Evolutionary conservation across 1,284 basidiomycete species (phyloP).

Genomic region (Ustilago shanxiensis): DNA sequence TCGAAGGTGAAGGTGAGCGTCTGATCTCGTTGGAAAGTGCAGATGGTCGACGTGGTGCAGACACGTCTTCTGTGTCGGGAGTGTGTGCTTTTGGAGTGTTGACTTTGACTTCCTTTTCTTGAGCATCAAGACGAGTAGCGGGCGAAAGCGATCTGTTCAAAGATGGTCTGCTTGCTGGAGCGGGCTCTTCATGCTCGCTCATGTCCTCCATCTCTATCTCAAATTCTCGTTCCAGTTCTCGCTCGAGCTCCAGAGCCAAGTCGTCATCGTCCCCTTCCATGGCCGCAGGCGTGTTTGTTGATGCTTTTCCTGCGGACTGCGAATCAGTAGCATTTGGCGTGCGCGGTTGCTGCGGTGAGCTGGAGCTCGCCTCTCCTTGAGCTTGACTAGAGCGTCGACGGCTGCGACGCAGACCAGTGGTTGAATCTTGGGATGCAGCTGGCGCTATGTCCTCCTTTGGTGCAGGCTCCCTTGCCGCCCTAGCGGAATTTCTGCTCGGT

Average conservation of each 20-base stretch:
- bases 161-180: background rate
- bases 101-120: conserved; percentile 20
- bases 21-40: background rate
- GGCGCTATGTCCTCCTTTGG: background rate
- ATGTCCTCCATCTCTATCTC: conserved; percentile 32
- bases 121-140: conserved; percentile 25
- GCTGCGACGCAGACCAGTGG: conserved; percentile 25
- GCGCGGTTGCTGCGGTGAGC: background rate
- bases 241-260: conserved; percentile 43
- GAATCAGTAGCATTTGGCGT: background rate
- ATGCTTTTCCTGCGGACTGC: background rate
- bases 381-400: conserved; percentile 37
- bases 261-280: conserved; percentile 35
- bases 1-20: conserved; percentile 8
- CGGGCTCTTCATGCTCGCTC: conserved; percentile 3
- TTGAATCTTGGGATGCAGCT: conserved; percentile 5
- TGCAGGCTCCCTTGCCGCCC: conserved; percentile 5
- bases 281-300: background rate
- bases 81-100: conserved; percentile 43
- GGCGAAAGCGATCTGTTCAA: conserved; percentile 25
- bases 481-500: background rate
- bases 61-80: conserved; percentile 20
- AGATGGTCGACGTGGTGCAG: background rate
- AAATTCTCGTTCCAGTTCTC: conserved; percentile 41
- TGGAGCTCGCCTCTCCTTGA: conserved; percentile 8